Evolutionary conservation across 176 grass and related monocot genomes (phyloP).

Genomic region (Carex pumila): DNA sequence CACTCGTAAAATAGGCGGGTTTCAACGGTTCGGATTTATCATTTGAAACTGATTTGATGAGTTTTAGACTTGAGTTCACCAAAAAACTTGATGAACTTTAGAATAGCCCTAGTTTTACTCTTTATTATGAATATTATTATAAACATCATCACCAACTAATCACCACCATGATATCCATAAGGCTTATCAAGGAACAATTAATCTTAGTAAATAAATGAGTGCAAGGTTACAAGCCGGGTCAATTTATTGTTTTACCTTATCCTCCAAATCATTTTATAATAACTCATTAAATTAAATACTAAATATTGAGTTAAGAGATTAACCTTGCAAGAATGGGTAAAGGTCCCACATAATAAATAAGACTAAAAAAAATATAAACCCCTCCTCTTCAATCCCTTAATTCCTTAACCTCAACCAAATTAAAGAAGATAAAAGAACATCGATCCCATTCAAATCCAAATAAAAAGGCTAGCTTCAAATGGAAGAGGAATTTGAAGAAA

Average conservation of each 20-base stretch:
- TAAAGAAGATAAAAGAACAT: not conserved
- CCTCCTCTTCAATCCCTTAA: not conserved
- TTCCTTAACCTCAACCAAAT: not conserved
- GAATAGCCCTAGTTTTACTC: too few relatives aligned
- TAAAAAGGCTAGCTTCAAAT: not conserved
- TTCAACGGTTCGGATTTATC: too few relatives aligned
- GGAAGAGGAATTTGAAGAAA: slow-evolving; percentile 24
- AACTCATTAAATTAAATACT: not conserved
- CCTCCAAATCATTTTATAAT: not conserved
- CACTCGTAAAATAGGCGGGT: too few relatives aligned
- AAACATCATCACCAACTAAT: too few relatives aligned
- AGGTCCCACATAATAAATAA: not conserved
- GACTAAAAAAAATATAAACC: not conserved
- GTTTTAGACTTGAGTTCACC: too few relatives aligned
- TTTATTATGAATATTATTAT: too few relatives aligned
- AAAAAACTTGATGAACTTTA: too few relatives aligned
- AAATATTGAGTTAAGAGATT: not conserved
- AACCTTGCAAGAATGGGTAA: slow-evolving; percentile 18
- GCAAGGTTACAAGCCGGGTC: not conserved
- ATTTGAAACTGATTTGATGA: too few relatives aligned
- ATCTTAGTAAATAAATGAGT: too few relatives aligned
- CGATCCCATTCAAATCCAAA: slow-evolving; percentile 5
- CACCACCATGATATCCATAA: too few relatives aligned
- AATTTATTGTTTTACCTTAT: not conserved
- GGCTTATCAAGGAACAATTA: too few relatives aligned